Evolutionary conservation across 768 basidiomycete species (phyloP), one percentile per base, ranked within the genome.

Genomic region (Favolaschia claudopus): DNA sequence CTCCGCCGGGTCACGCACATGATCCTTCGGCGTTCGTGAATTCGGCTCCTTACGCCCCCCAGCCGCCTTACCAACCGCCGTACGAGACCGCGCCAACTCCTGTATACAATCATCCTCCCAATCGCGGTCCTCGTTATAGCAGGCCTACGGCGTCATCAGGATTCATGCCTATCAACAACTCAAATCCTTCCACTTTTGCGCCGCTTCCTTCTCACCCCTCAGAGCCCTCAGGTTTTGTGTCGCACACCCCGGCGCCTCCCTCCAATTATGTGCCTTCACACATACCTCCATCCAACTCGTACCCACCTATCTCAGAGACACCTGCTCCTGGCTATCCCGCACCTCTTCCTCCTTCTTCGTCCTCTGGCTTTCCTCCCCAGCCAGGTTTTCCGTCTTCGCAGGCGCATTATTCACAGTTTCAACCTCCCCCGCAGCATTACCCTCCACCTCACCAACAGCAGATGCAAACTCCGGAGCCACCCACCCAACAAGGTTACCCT

Each of bases 101-200:
- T 74, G 48, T 78, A 81, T 52, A 65, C 68, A 34, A 77, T 51
- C 77, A 75, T 5, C 70, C 79, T 43, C 68, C 80, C 2, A 66
- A 70, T 27, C 79, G 80, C 63, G 85, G 84, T 31, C 85, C 89
- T 13, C 80, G 91, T 49, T 86, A 89, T 63, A 91, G 87, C 64
- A 75, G 90, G 57, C 89, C 89, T 19, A 67, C 83, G 1, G 74
- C 85, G 7, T 86, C 89, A 0, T 89, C 90, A 12, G 89, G 91
- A 13, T 93, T 91, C 65, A 75, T 84, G 50, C 86, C 89, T 34
- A 67, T 89, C 40, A 69, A 79, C 25, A 79, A 63, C 52, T 50
- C 66, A n/a, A 54, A 72, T 34, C 67, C 79, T 13, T 72, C 80
- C 7, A 70, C 74, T 45, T 82, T 80, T 63, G 65, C 64, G 14